Evolutionary conservation across 768 basidiomycete species (phyloP), one percentile per base, ranked within the genome.

Genomic region (Xerocomus potaroensis): DNA sequence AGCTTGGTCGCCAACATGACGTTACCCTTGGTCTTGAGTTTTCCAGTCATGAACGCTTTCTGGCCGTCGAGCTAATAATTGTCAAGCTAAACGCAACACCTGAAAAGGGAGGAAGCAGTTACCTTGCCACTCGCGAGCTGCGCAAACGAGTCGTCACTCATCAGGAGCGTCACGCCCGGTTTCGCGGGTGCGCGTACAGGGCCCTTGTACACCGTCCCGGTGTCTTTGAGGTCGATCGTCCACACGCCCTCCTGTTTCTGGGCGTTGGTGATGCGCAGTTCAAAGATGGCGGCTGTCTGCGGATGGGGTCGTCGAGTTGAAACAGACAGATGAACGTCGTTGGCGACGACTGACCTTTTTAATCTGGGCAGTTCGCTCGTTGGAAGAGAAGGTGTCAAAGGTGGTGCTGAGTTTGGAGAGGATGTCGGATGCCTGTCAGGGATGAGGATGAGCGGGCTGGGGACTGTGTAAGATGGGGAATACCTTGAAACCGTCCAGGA

Each of bases 1-100:
- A 96, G 86, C 67, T 95, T 97, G 21, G 91, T 94, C 1, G 88
- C 91, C 51, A 94, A 78, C 90, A 94, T 92, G 68, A 93, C 82
- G 69, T 92, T 93, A 45, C 91, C 91, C 64, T 79, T 86, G 14
- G 88, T 86, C 79, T 94, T 95, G 41, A 96, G 79, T 62, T 89
- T 88, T 23, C 93, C 93, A 7, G 87, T 89, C 88, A 97, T 91
- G 73, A 93, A 96, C 18, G 92, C 92, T 63, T 92, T 93, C 69
- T 96, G 93, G 16, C 90, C 92, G 57, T 88, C 91, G 36, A 87
- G 72, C 85, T 91, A 51, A 27, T 23, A 8, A 1, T 4, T 22
- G 16, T 8, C 3, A 6, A 8, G 35, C 35, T 21, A 36, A 41
- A 32, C 26, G 19, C n/a, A 35, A 2, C 11, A 22, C 26, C 16